These are phyloP conservation scores for Penicillium coffeae DNA, from an alignment of 495 filamentous ascomycete genomes.

Conservation along the genomic window DNA sequence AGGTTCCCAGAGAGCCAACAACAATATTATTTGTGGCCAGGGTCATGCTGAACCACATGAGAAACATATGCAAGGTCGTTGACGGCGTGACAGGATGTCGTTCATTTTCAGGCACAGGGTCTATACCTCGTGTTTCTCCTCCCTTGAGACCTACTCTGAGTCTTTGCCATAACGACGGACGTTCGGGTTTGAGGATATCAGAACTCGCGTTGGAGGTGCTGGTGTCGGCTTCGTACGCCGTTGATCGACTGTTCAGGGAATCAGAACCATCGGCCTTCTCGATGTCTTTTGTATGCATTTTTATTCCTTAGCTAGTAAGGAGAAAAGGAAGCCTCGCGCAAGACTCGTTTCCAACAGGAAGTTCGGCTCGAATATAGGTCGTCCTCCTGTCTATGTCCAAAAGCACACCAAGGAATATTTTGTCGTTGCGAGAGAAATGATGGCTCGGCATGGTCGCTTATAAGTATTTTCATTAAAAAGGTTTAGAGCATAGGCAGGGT, in stretches of 20 bases:
- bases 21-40: constrained; percentile 69
- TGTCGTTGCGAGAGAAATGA: background rate
- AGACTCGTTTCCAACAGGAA: background rate
- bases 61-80: constrained; percentile 53
- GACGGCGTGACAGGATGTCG: constrained; percentile 31
- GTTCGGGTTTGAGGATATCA: constrained; percentile 8
- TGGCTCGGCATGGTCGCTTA: background rate
- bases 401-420: background rate
- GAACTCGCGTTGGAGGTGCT: constrained; percentile 16
- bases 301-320: constrained; percentile 1
- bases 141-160: constrained; percentile 40
- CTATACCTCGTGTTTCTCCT: constrained; percentile 66
- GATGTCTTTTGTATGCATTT: constrained; percentile 18
- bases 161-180: constrained; percentile 22
- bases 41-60: constrained; percentile 74
- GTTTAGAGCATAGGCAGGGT: constrained; percentile 6
- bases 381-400: background rate
- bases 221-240: constrained; percentile 16
- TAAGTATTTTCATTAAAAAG: constrained; percentile 19
- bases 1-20: constrained; percentile 63
- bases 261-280: constrained; percentile 20
- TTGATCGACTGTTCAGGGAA: constrained; percentile 13
- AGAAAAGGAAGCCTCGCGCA: background rate
- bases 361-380: background rate
- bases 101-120: constrained; percentile 57